phyloP scores from a whole-genome alignment of 495 filamentous ascomycete genomes.

The Darksidea phi region DNA sequence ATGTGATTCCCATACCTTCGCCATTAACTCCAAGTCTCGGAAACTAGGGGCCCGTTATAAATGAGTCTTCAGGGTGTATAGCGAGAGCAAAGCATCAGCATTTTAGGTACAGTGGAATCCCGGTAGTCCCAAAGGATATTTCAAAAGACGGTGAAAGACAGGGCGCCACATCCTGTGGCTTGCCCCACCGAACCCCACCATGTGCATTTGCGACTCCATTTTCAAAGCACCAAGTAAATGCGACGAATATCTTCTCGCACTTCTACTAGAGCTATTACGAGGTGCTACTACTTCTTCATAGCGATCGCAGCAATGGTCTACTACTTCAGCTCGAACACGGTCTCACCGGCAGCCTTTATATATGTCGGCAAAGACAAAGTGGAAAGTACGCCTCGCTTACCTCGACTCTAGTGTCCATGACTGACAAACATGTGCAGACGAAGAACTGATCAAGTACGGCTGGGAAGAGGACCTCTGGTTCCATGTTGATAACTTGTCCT shows the following conservation, averaged over 20 bases:
- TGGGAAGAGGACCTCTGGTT: conserved; percentile 98
- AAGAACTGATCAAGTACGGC: conserved; percentile 90
- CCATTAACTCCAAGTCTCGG: too few relatives aligned
- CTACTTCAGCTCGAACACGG: conserved; percentile 86
- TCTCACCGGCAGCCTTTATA: conserved; percentile 74
- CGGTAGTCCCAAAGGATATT: too few relatives aligned
- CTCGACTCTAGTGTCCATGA: background rate
- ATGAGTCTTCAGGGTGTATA: too few relatives aligned
- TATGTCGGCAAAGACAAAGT: conserved; percentile 99
- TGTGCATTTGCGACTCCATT: background rate
- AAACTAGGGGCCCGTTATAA: too few relatives aligned
- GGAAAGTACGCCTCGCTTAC: conserved; percentile 66
- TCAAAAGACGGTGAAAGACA: too few relatives aligned
- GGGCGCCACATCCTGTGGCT: conserved; percentile 8
- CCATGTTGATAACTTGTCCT: conserved; percentile 96
- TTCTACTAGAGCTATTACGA: background rate
- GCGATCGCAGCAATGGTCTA: conserved; percentile 68
- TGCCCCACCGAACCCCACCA: background rate
- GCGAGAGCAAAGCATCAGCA: too few relatives aligned
- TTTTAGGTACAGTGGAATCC: too few relatives aligned
- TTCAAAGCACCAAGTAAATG: background rate
- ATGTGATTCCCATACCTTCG: too few relatives aligned
- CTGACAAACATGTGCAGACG: conserved; percentile 58
- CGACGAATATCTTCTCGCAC: background rate
- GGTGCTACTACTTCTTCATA: background rate